Evolutionary conservation across 805 yeast genomes (phyloP).

Genomic region (Schizosaccharomyces pombe): DNA sequence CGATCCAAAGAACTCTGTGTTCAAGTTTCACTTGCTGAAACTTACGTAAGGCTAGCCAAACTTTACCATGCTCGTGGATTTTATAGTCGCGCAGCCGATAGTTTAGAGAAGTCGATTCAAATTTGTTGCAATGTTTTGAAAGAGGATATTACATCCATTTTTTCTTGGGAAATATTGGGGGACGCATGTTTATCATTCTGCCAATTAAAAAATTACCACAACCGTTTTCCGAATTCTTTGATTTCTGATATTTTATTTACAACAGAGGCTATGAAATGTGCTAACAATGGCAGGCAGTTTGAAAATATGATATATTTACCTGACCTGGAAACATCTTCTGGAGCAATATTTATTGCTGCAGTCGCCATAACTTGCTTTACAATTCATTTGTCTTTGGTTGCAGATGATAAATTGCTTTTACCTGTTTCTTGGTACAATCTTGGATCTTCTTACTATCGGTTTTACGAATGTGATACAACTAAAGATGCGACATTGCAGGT

Average conservation of each 20-base stretch:
- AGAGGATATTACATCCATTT: conserved; percentile 2
- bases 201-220: conserved; percentile 29
- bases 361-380: not conserved
- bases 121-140: conserved; percentile 20
- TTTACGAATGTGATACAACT: not conserved
- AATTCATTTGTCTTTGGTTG: not conserved
- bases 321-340: conserved; percentile 3
- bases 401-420: not conserved
- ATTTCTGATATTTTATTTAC: conserved; percentile 10
- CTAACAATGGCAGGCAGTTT: not conserved
- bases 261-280: conserved; percentile 12
- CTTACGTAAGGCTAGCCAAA: conserved; percentile 31
- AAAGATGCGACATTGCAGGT: conserved; percentile 14
- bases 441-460: conserved; percentile 21
- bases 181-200: conserved; percentile 33
- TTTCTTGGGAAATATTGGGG: conserved; percentile 27
- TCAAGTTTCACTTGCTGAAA: conserved; percentile 31
- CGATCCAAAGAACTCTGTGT: conserved; percentile 29
- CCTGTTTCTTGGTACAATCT: conserved; percentile 34
- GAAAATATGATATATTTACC: not conserved
- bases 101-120: conserved; percentile 25
- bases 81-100: conserved; percentile 36
- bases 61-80: conserved; percentile 35
- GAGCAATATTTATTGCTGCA: conserved; percentile 6
- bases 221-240: conserved; percentile 23